Percentiles rank a stretch among this genome's conserved stretches.
These are phyloP conservation scores for Mycena maculata DNA, from an alignment of 768 basidiomycete species.

Conservation along the genomic window DNA sequence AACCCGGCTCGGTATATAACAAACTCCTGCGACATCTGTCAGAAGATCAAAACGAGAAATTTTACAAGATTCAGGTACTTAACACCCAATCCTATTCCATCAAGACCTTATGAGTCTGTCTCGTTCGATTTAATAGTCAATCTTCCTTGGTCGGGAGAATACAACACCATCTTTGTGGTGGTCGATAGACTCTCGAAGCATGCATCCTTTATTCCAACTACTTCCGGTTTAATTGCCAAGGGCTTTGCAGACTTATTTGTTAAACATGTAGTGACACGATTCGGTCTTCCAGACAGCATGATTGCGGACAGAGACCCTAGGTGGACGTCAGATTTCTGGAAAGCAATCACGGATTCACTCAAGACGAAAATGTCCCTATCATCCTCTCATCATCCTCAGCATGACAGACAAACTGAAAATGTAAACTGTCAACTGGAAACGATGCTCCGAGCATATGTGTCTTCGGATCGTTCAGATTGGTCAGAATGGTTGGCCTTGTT, in stretches of 20 bases:
- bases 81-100: conserved; percentile 38
- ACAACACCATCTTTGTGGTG: not conserved
- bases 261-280: not conserved
- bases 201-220: conserved; percentile 22
- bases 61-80: conserved; percentile 23
- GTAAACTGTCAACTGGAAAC: not conserved
- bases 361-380: not conserved
- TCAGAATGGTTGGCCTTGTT: not conserved
- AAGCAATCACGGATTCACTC: not conserved
- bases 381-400: not conserved
- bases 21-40: not conserved
- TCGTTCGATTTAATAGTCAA: conserved; percentile 42
- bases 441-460: not conserved
- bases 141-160: conserved; percentile 33
- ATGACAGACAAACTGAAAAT: not conserved
- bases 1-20: no score
- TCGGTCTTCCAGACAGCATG: conserved; percentile 3
- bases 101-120: conserved; percentile 35
- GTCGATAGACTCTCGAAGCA: conserved; percentile 1
- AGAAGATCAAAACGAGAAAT: not conserved
- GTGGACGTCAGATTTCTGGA: conserved; percentile 22
- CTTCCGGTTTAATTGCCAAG: not conserved
- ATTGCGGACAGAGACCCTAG: conserved; percentile 16
- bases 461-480: not conserved
- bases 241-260: conserved; percentile 8